Evolutionary conservation across 2,329 filamentous ascomycete genomes (phyloP), one percentile per base, ranked within the genome.

Genomic region (Cercospora sp.): DNA sequence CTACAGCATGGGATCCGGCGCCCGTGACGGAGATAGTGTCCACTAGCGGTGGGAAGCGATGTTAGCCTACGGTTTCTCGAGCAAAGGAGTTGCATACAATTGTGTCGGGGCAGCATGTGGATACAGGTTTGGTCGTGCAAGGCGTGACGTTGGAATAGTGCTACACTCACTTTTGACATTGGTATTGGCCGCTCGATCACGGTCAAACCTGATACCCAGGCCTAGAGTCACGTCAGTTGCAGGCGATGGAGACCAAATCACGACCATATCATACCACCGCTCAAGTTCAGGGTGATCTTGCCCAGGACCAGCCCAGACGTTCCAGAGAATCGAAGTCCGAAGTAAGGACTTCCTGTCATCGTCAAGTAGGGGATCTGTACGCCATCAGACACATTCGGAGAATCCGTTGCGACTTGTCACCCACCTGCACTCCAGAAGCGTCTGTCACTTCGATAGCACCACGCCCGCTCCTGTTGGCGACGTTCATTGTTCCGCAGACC

Each of bases 281-380:
- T 83, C 10, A 88, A 80, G 71, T 86, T 85, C 82, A 88, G 82
- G 28, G 78, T 86, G 68, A 88, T 86, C 4, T 81, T 73, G 28
- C 86, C 86, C 0, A 88, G 80, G 0, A 71, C 74, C 2, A 88
- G 78, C 69, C 83, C 80, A 13, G 76, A 78, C 0, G 82, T 84
- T 12, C 86, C 86, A 30, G 81, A 87, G 79, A 87, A 86, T 12
- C 84, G 82, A 60, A 88, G 73, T 2, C 85, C 86, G 65, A 88
- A 88, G 76, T 87, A 87, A 0, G 86, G 85, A 71, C 80, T 84
- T 1, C 86, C 86, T 3, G 85, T 86, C 84, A 88, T 84, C 63
- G 76, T 85, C 3, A 88, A 80, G 72, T 85, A 87, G 0, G 86
- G 85, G 60, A 88, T 88, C 51, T 81, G 77, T 12, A 5, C 30